Base-by-base conservation (phyloP, 2,329 filamentous ascomycete species). In the Aspergillus phoenicis region DNA sequence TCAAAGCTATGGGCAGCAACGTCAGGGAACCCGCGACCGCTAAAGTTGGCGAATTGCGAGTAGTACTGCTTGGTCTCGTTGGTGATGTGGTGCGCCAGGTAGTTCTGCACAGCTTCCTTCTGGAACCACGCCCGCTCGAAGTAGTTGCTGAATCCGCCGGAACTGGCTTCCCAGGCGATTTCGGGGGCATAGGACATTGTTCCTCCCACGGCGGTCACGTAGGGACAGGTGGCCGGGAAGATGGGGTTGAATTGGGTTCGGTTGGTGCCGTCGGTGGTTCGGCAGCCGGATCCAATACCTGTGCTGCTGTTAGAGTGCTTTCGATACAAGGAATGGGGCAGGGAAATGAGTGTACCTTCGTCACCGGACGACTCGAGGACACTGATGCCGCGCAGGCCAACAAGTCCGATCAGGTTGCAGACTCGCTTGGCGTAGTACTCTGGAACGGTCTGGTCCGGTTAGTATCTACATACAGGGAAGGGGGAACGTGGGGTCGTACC, bases 201-300 rank as follows among this genome's bases (percentile, higher is more conserved):
- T 1, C 84, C 88, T 8, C 89, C 89, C 1, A 91, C 84, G 2
- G 83, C 77, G 0, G 89, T 91, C 6, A 91, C 84, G 72, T 85
- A 91, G 0, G 88, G 89, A 67, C 89, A 91, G 0, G 84, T 83
- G 0, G 83, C 84, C 0, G 89, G 89, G 74, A 91, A 91, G 6
- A 81, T 83, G 1, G 87, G 82, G 28, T 86, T 77, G 68, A 88
- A 86, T 22, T 82, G 79, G 7, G 82, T 82, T 1, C 78, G 81
- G 60, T 84, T 81, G 45, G 75, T 80, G 26, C 86, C 87, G 39
- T 55, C 52, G 43, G 38, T 39, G 5, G 52, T 26, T 4, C 52
- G 36, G 26, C 87, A 90, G 8, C 78, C 78, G 24, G 79, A 77
- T 41, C 84, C 85, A 11, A 87, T 81, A 36, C 87, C 87, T 68